These are phyloP conservation scores for Sphagnum tenellum DNA, from an alignment of 225 moss, liverwort and hornwort species.

Conservation along the genomic window DNA sequence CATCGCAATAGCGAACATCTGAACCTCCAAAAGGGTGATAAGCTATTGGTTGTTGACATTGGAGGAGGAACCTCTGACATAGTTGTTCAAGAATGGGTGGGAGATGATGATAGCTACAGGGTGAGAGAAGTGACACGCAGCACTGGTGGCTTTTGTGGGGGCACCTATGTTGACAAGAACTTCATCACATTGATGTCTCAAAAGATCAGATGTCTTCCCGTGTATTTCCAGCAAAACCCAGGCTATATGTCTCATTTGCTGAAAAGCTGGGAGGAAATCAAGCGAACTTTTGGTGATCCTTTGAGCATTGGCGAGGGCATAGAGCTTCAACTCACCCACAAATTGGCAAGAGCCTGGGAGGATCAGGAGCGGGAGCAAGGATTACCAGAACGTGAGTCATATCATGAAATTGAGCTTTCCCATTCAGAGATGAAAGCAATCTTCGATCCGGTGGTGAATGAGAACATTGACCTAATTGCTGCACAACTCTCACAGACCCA, in stretches of 20 bases:
- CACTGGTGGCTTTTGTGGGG: slow-evolving; percentile 32
- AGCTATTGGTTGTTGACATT: slow-evolving; percentile 25
- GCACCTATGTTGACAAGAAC: slow-evolving; percentile 21
- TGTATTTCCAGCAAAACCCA: slow-evolving; percentile 6
- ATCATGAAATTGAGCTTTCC: slow-evolving; percentile 13
- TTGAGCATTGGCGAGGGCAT: background rate
- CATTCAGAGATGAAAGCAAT: slow-evolving; percentile 14
- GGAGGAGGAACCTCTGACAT: slow-evolving; percentile 57
- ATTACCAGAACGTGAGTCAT: background rate
- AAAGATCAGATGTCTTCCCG: slow-evolving; percentile 23
- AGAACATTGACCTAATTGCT: slow-evolving; percentile 16
- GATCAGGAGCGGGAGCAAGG: background rate
- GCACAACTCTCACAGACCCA: slow-evolving; percentile 2
- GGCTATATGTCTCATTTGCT: background rate
- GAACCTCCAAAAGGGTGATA: slow-evolving; percentile 4
- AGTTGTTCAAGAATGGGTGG: slow-evolving; percentile 20
- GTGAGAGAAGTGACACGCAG: slow-evolving; percentile 15
- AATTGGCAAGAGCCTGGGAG: slow-evolving; percentile 24
- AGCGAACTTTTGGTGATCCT: slow-evolving; percentile 10
- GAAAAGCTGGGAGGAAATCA: slow-evolving; percentile 15
- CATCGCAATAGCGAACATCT: background rate
- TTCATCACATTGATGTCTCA: slow-evolving; percentile 15
- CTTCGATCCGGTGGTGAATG: slow-evolving; percentile 17
- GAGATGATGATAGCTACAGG: background rate
- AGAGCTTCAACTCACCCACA: slow-evolving; percentile 5